Percentiles rank a stretch among this genome's conserved stretches.
These are phyloP conservation scores for Aspergillaceae sp. DNA, from an alignment of 2,329 filamentous ascomycete genomes.

Conservation along the genomic window DNA sequence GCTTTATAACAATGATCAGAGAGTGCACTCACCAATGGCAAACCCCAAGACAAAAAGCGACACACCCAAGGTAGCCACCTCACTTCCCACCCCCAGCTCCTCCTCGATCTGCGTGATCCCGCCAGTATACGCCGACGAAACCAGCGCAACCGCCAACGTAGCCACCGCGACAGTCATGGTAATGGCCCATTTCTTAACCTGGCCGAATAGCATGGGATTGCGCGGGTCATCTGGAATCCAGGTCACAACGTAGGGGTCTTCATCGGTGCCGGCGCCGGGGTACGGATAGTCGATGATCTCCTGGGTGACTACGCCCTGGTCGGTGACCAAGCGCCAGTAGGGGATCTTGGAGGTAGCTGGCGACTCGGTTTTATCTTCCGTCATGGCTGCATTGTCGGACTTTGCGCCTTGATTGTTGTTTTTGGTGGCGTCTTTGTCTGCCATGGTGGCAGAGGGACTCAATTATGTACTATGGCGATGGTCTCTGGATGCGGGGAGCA, in stretches of 20 bases:
- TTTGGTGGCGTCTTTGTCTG: no score
- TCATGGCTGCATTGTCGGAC: conserved; percentile 4
- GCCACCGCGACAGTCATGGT: conserved; percentile 31
- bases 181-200: conserved; percentile 32
- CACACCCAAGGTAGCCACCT: conserved; percentile 35
- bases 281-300: conserved; percentile 25
- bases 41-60: conserved; percentile 42
- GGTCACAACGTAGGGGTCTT: conserved; percentile 36
- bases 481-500: no score
- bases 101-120: conserved; percentile 27
- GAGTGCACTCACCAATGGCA: conserved; percentile 24
- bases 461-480: no score
- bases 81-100: conserved; percentile 27
- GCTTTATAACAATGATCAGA: neutral
- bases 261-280: conserved; percentile 32
- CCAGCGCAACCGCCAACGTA: conserved; percentile 36
- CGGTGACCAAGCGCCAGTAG: conserved; percentile 25
- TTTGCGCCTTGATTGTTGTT: no score
- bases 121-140: conserved; percentile 37
- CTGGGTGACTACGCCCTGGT: conserved; percentile 28
- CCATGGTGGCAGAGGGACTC: no score
- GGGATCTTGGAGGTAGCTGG: conserved; percentile 22
- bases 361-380: conserved; percentile 19
- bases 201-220: conserved; percentile 32
- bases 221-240: conserved; percentile 37